Evolutionary conservation across 257 asterid genomes (phyloP), one percentile per base, ranked within the genome.

Genomic region (Anisodus tanguticus): DNA sequence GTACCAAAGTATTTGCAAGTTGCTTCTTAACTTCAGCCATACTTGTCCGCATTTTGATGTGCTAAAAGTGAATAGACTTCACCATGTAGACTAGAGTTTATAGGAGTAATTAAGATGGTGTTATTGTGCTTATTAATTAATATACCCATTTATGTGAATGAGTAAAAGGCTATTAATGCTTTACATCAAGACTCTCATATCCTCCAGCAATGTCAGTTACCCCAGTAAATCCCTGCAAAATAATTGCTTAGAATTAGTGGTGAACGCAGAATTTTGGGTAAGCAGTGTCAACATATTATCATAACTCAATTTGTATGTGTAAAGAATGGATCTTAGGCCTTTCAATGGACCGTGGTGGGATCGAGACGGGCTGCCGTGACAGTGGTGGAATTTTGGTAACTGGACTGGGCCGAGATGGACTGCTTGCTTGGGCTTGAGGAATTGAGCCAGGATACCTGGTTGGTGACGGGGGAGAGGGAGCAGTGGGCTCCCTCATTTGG

Each of bases 141-240:
- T 68, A 4, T 16, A 68, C 12, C 47, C 19, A 5, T 37, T 67
- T 35, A 37, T 26, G 45, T 31, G 71, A 12, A 19, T 68, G 19
- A 68, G 6, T 7, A 67, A 13, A 67, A 13, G 49, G 77, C 26
- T 39, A 45, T 47, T 72, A 10, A 49, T 72, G 80, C 4, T 5
- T 49, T 72, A 72, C 17, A 72, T 80, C 82, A 85, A 19, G 89
- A 86, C 80, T 86, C 88, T 90, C 93, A 80, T 93, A 94, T 76
- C 98, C 98, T 31, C 98, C 98, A 8, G 98, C 95, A 82, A 93
- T 92, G 86, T 94, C 97, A 4, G 95, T 93, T 45, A 94, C 83
- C 15, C 95, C 95, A 53, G 90, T 90, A 84, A 91, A 94, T 26
- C 98, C 98, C 98, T 94, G 87, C 57, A 86, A 66, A 55, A 26